Evolutionary conservation across 257 asterid genomes (phyloP), one percentile per base, ranked within the genome.

Genomic region (Eustoma russellianum): DNA sequence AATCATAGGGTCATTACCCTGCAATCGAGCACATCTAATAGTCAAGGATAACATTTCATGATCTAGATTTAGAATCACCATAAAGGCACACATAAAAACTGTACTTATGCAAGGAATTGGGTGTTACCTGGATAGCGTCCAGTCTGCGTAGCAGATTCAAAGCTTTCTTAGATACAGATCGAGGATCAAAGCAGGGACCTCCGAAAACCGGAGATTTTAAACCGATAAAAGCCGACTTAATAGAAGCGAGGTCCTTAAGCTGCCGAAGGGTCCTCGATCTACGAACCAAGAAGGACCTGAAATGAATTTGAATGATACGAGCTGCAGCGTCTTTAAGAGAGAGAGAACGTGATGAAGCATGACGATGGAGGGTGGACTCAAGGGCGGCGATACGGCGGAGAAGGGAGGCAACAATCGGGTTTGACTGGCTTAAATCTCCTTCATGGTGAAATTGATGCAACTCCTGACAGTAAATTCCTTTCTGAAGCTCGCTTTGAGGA

Each of bases 1-100:
- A 73, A 88, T 77, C 89, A 88, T 74, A 10, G 93, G 91, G 66
- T 88, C 97, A 35, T 73, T 77, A 33, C 88, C 97, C 97, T 88
- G 81, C 70, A 74, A 59, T 6, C 35, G 9, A 15, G 17, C 17
- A 11, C 58, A 44, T 34, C 17, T 60, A 12, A 61, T 53, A n/a
- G 59, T 60, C 28, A 52, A 57, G 13, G 16, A 5, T 8, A 15
- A 5, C 15, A 2, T 28, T 15, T 35, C 3, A 5, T 16, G 6
- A 3, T 11, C 14, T 11, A 12, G 14, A 40, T 24, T 24, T 24
- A 24, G 30, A 24, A 24, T 24, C 30, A 48, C 8, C n/a, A n/a
- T 7, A 45, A 30, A 43, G 13, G 7, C 3, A 47, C 17, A 38
- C 12, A 13, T 13, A 5, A 10, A 2, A 2, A 16, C 3, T 33